These are phyloP conservation scores for Trypanosoma brucei DNA, from an alignment of 208 protist species.

Conservation along the genomic window DNA sequence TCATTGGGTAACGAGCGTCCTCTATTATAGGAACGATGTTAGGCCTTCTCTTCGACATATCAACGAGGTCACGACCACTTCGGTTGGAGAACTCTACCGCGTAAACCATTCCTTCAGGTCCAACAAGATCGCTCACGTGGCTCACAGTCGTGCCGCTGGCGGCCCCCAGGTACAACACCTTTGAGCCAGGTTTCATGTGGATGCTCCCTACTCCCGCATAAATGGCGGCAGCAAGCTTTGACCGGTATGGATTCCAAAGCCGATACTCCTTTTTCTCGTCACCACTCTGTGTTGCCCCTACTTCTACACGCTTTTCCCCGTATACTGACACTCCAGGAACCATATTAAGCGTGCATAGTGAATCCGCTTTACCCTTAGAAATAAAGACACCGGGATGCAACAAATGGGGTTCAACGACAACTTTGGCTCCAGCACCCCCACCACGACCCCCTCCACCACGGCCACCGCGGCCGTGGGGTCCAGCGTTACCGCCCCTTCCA, in stretches of 20 bases:
- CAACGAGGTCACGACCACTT: constrained; percentile 99
- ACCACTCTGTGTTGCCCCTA: constrained; percentile 65
- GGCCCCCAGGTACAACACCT: constrained; percentile 99
- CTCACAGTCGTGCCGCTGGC: constrained; percentile 99
- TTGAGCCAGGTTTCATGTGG: constrained; percentile 97
- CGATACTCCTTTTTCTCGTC: constrained; percentile 99
- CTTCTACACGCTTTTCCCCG: constrained; percentile 98
- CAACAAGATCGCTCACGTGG: constrained; percentile 99
- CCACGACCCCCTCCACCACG: constrained; percentile 55
- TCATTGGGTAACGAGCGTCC: constrained; percentile 99
- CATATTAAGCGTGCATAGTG: constrained; percentile 97
- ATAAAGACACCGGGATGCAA: constrained; percentile 98
- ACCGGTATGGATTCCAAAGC: constrained; percentile 99
- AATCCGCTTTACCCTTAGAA: constrained; percentile 97
- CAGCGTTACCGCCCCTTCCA: constrained; percentile 27
- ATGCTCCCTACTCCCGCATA: constrained; percentile 98
- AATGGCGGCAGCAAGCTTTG: constrained; percentile 99
- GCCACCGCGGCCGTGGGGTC: constrained; percentile 40
- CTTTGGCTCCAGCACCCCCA: constrained; percentile 91
- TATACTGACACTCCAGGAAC: constrained; percentile 99
- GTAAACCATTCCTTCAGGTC: constrained; percentile 98
- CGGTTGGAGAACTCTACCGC: constrained; percentile 99
- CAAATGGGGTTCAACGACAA: constrained; percentile 97
- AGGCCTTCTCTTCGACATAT: constrained; percentile 98
- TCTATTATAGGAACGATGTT: constrained; percentile 99